These are phyloP conservation scores for Colletotrichum somersetense DNA, from an alignment of 2,329 filamentous ascomycete species.

Conservation along the genomic window DNA sequence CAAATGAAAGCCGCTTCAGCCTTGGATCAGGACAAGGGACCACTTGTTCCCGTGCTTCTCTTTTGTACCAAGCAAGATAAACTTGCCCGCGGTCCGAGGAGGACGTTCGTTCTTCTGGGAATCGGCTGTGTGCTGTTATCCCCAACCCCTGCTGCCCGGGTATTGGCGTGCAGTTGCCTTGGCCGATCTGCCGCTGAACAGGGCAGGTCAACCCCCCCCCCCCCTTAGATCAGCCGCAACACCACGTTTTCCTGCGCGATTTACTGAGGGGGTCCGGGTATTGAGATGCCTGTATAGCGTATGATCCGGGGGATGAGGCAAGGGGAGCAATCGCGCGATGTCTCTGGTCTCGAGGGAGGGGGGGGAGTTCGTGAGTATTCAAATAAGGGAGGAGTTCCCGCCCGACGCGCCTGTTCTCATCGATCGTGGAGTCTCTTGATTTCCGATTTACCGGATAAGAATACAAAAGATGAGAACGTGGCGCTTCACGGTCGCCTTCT, in stretches of 20 bases:
- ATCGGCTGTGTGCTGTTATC: neutral
- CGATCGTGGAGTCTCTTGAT: neutral
- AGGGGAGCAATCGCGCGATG: neutral
- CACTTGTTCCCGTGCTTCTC: too few relatives aligned
- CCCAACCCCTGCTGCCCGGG: neutral
- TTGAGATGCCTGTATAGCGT: neutral
- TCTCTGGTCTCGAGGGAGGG: neutral
- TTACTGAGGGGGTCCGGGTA: neutral
- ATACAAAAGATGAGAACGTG: neutral
- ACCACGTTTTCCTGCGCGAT: neutral
- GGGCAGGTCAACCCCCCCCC: neutral
- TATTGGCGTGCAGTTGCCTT: too few relatives aligned
- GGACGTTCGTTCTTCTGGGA: too few relatives aligned
- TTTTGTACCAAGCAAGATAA: neutral
- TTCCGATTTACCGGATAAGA: neutral
- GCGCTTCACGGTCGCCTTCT: neutral
- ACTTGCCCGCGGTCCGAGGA: too few relatives aligned
- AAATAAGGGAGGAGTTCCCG: neutral
- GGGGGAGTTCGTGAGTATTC: neutral
- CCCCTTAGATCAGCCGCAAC: neutral
- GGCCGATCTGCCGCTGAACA: neutral
- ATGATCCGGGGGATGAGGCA: neutral
- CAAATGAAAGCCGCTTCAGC: neutral
- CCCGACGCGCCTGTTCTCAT: neutral
- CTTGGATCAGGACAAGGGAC: neutral